Conservation (phyloP, 1,284 basidiomycete species). For the Tilletia setariae region DNA sequence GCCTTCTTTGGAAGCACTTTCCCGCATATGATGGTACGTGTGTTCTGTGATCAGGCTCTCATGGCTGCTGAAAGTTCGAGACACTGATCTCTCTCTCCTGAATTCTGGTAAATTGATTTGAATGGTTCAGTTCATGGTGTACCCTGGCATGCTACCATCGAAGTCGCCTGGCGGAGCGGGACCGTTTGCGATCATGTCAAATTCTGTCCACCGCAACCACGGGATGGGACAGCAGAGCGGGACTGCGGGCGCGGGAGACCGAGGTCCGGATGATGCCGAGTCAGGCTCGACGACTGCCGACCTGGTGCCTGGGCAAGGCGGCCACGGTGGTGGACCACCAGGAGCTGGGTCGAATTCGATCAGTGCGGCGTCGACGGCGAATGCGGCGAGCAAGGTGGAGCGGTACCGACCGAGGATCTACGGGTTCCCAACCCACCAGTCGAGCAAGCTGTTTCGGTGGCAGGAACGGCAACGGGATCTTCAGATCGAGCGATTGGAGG, state of each 20-base stretch:
- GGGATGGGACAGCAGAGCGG: conserved; percentile 39
- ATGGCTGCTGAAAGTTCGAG: too few relatives aligned
- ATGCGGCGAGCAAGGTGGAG: conserved; percentile 40
- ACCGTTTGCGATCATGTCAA: conserved; percentile 36
- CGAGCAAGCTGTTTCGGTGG: conserved; percentile 50
- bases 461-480: conserved; percentile 42
- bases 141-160: conserved; percentile 68
- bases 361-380: conserved; percentile 17
- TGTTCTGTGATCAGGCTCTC: not conserved
- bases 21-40: conserved; percentile 50
- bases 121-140: conserved; percentile 62
- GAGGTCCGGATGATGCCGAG: not conserved
- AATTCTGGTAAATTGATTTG: too few relatives aligned
- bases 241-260: not conserved
- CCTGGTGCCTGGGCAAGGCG: not conserved
- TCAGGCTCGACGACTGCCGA: not conserved
- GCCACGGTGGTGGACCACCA: not conserved
- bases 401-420: conserved; percentile 51
- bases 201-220: conserved; percentile 18
- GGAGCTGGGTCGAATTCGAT: conserved; percentile 18
- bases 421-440: conserved; percentile 53
- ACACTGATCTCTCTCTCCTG: too few relatives aligned
- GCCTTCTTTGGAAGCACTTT: conserved; percentile 53
- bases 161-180: conserved; percentile 42
- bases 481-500: conserved; percentile 40